Evolutionary conservation across 2,329 filamentous ascomycete species (phyloP), one percentile per base, ranked within the genome.

Genomic region (Akanthomyces muscarius): DNA sequence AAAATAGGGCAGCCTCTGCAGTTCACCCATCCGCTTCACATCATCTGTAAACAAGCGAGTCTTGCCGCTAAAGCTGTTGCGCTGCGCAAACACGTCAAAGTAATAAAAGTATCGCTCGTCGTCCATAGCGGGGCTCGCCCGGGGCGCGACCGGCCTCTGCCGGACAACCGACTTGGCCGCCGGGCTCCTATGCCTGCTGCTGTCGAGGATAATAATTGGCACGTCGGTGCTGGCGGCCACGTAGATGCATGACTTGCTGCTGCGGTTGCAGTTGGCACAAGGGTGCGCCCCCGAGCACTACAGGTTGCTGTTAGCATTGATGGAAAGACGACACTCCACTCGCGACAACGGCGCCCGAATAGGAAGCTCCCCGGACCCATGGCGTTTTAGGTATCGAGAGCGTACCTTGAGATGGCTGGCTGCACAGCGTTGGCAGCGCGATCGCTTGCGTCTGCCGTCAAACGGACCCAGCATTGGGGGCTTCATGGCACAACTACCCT

Each of bases 281-380:
- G 74, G 73, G 25, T 55, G 30, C 7, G 50, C 64, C 42, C 74
- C 74, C 58, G 73, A 75, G 65, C 74, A 76, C 74, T 76, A 6
- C 1, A 16, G 16, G 10, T 14, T 6, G 28, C 14, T 18, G 53
- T 59, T 47, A 53, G 58, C 48, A n/a, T 6, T n/a, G 41, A n/a
- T 2, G 21, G n/a, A 25, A 21, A 21, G 21, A 18, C 2, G 18
- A 23, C n/a, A 8, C 11, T 30, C 23, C 25, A 4, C 41, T 63
- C 54, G 61, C 54, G 54, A 53, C 36, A 30, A 25, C 36, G 1
- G 5, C 41, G 38, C 59, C 51, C n/a, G 11, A 45, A 45, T 53
- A 53, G 47, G 58, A 42, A 61, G n/a, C 14, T 33, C 13, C 6
- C 23, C 13, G 10, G 25, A 14, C 11, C 13, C 23, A 10, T 51